Evolutionary conservation across 2,329 filamentous ascomycete genomes (phyloP).

Genomic region (Fusarium nodosum): DNA sequence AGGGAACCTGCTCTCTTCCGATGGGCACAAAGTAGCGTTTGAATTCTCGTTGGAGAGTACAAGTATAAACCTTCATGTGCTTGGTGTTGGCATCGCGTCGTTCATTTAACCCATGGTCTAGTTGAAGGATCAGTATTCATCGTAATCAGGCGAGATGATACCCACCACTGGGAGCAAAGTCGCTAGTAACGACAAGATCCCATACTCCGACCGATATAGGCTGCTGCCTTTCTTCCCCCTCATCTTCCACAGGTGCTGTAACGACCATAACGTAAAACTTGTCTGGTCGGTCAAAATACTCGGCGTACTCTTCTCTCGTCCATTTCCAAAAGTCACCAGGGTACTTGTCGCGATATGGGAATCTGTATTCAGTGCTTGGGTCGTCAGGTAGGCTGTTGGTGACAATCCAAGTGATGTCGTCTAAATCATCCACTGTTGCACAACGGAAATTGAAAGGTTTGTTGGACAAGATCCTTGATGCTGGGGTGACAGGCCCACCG

Average conservation of each 20-base stretch:
- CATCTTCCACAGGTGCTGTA: not conserved
- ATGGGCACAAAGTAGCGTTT: not conserved
- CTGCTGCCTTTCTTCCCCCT: not conserved
- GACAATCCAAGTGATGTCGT: constrained; percentile 10
- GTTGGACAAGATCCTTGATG: not conserved
- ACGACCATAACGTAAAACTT: constrained; percentile 3
- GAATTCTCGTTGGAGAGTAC: not conserved
- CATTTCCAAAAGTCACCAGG: constrained; percentile 17
- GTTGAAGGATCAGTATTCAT: not conserved
- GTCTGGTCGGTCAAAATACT: constrained; percentile 7
- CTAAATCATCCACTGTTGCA: constrained; percentile 1
- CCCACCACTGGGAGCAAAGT: constrained; percentile 9
- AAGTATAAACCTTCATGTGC: constrained; percentile 4
- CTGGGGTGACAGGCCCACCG: not conserved
- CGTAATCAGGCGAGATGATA: accelerated
- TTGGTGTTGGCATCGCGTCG: constrained; percentile 8
- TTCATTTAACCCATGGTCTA: constrained; percentile 23
- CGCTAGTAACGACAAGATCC: constrained; percentile 2
- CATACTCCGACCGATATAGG: not conserved
- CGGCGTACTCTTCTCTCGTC: constrained; percentile 23
- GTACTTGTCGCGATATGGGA: not conserved
- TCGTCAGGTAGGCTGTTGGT: not conserved
- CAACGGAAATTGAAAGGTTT: not conserved
- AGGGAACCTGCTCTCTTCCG: not conserved
- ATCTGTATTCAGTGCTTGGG: constrained; percentile 1